Evolutionary conservation across 305 asterid species (phyloP).

Genomic region (Striga hermonthica): DNA sequence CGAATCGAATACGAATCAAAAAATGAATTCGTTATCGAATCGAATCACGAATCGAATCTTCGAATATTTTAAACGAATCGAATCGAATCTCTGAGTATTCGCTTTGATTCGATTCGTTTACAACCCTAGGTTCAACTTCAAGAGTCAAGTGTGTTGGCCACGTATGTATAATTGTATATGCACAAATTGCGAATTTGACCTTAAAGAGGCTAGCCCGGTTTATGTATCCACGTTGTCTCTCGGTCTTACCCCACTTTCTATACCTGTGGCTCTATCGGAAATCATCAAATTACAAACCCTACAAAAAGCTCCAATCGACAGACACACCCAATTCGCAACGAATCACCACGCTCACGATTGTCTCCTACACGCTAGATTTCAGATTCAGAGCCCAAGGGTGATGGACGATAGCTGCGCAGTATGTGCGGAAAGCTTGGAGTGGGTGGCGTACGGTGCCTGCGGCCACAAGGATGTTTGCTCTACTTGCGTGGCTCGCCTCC

Average conservation of each 20-base stretch:
- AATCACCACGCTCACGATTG: background rate
- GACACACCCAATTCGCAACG: background rate
- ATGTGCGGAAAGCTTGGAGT: conserved; percentile 90
- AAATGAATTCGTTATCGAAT: no score
- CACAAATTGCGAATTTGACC: no score
- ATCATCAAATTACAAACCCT: conserved; percentile 30
- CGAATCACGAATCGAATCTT: no score
- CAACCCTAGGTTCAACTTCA: no score
- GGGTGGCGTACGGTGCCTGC: conserved; percentile 96
- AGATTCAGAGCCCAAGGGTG: conserved; percentile 26
- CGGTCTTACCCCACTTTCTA: no score
- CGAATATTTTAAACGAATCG: no score
- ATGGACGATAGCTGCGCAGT: conserved; percentile 99
- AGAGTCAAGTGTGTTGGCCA: no score
- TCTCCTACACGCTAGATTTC: conserved; percentile 17
- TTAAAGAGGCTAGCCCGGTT: background rate
- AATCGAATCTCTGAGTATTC: no score
- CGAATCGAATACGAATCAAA: no score
- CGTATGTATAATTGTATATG: no score
- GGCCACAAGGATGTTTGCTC: conserved; percentile 99
- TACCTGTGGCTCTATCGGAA: background rate
- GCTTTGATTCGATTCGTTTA: no score
- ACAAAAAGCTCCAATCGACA: conserved; percentile 21
- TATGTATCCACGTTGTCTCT: background rate
- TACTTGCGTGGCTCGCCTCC: conserved; percentile 96